These are phyloP conservation scores for Aspergillus ochraceus DNA, from an alignment of 2,329 filamentous ascomycete genomes.

Conservation along the genomic window DNA sequence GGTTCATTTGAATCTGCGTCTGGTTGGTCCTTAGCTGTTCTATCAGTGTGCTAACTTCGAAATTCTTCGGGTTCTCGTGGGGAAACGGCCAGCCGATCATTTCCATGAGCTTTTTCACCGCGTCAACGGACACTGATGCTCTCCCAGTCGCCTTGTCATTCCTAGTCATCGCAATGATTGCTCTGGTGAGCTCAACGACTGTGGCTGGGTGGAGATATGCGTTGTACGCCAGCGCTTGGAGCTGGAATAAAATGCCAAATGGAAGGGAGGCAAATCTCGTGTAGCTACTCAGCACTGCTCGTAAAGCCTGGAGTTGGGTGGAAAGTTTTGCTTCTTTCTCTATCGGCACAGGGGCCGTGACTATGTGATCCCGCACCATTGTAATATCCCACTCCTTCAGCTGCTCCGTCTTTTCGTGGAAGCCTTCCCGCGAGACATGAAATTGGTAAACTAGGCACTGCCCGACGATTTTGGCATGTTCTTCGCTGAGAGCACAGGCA, in stretches of 20 bases:
- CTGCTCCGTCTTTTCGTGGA: background rate
- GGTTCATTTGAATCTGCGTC: slow-evolving; percentile 15
- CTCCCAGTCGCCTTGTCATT: slow-evolving; percentile 13
- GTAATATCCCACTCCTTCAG: slow-evolving; percentile 28
- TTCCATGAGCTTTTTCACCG: slow-evolving; percentile 55
- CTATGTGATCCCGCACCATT: background rate
- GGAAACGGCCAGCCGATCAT: slow-evolving; percentile 59
- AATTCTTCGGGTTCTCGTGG: slow-evolving; percentile 45
- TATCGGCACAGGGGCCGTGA: background rate
- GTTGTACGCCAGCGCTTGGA: slow-evolving; percentile 63
- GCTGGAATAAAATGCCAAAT: slow-evolving; percentile 60
- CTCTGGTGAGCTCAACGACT: slow-evolving; percentile 48
- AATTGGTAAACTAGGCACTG: slow-evolving; percentile 50
- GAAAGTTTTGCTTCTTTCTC: background rate
- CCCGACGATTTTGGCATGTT: slow-evolving; percentile 14
- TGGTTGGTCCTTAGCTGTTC: slow-evolving; percentile 45
- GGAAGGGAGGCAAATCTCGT: slow-evolving; percentile 39
- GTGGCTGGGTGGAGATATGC: slow-evolving; percentile 60
- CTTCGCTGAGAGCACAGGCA: slow-evolving; percentile 3
- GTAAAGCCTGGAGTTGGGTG: background rate
- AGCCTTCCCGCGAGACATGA: slow-evolving; percentile 13
- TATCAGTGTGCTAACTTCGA: slow-evolving; percentile 44
- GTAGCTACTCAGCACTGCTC: slow-evolving; percentile 27
- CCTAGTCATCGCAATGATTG: slow-evolving; percentile 40
- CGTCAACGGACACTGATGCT: slow-evolving; percentile 48